Evolutionary conservation across 768 basidiomycete genomes (phyloP).

Genomic region (Phylloporus scabripes): DNA sequence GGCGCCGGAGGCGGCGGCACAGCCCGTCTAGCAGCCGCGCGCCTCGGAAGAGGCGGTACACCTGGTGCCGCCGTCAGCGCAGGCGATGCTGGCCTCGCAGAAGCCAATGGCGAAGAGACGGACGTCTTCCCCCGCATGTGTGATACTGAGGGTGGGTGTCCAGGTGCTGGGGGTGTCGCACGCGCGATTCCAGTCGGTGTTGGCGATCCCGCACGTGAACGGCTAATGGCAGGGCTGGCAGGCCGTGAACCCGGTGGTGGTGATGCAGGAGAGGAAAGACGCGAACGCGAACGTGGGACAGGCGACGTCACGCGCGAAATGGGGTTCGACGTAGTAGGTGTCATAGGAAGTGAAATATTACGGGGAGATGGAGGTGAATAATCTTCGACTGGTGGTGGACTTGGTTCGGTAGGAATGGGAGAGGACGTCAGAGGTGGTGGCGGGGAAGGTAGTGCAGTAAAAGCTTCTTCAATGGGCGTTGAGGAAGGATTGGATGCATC

Average conservation of each 20-base stretch:
- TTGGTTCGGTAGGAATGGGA: conserved; percentile 9
- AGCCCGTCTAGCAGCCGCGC: conserved; percentile 51
- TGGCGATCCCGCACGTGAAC: conserved; percentile 25
- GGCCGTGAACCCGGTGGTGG: conserved; percentile 32
- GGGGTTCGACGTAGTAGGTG: conserved; percentile 25
- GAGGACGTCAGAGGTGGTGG: not conserved
- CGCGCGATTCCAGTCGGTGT: conserved; percentile 5
- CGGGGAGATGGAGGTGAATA: conserved; percentile 19
- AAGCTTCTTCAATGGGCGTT: conserved; percentile 20
- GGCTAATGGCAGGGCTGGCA: conserved; percentile 17
- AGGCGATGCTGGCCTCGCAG: conserved; percentile 36
- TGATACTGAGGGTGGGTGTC: conserved; percentile 1
- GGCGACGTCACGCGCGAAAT: conserved; percentile 17
- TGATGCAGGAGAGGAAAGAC: conserved; percentile 20
- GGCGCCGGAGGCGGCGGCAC: conserved; percentile 25
- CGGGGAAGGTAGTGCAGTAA: conserved; percentile 10
- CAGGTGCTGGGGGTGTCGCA: not conserved
- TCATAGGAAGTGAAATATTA: conserved; percentile 20
- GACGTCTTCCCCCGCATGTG: conserved; percentile 16
- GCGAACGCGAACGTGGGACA: conserved; percentile 32
- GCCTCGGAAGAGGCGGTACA: conserved; percentile 58
- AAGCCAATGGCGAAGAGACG: conserved; percentile 27
- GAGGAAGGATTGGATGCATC: conserved; percentile 15
- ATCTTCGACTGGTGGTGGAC: not conserved
- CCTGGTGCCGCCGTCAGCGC: conserved; percentile 11